These are phyloP conservation scores for Phytopythium chamaehyphon DNA, from an alignment of 352 stramenopile species.

Conservation along the genomic window DNA sequence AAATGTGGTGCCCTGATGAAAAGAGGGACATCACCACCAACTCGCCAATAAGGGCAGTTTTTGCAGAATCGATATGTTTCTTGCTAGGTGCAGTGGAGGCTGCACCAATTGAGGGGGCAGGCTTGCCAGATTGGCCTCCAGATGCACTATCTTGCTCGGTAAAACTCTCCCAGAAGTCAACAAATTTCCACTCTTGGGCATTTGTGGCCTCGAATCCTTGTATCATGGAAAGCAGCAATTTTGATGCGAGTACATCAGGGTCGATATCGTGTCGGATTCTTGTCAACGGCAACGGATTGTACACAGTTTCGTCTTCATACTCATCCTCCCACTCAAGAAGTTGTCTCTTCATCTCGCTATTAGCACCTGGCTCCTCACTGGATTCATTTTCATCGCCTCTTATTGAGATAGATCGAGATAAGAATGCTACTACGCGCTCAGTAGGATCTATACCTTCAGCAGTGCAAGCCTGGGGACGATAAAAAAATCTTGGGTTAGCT, in stretches of 20 bases:
- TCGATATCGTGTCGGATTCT: constrained; percentile 30
- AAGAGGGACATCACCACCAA: constrained; percentile 25
- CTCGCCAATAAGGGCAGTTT: constrained; percentile 19
- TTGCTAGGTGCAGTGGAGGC: constrained; percentile 22
- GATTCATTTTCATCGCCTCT: background rate
- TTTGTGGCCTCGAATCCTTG: background rate
- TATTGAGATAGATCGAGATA: no score
- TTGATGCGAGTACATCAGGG: constrained; percentile 20
- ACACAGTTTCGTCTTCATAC: constrained; percentile 24
- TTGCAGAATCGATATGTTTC: constrained; percentile 30
- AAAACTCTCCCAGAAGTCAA: constrained; percentile 1
- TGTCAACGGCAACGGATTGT: constrained; percentile 26
- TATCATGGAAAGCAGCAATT: constrained; percentile 16
- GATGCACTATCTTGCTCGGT: background rate
- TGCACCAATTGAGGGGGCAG: background rate
- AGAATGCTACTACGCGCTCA: no score
- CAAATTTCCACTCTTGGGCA: background rate
- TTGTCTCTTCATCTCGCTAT: background rate
- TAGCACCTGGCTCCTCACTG: background rate
- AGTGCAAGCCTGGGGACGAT: background rate
- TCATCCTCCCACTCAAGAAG: constrained; percentile 52
- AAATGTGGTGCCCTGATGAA: constrained; percentile 17
- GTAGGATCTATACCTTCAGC: no score
- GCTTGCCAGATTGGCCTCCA: background rate
- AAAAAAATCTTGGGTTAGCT: no score